Base-by-base conservation (phyloP, 2,329 filamentous ascomycete genomes). In the Ilyonectria mors-panacis region DNA sequence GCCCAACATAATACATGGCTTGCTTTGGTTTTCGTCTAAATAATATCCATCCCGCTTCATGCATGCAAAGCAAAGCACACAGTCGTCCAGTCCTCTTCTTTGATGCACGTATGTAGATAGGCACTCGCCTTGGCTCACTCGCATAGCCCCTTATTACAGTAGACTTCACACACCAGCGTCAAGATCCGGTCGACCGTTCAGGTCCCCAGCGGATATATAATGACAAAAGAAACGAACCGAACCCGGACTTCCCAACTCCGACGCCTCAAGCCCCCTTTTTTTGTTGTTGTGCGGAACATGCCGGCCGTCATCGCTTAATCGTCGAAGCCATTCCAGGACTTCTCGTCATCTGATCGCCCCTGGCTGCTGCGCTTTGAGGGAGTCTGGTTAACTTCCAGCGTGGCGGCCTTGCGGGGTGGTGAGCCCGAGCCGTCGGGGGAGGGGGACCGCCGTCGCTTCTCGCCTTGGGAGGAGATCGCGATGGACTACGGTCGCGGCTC, bases 291-390 rank as follows among this genome's bases (percentile, higher is more conserved):
- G 21, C 42, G 23, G 12, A 26, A 26, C 8, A 10, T 15, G 48
- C 19, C 13, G 48, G 10, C 42, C 44, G 54, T 28, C 15, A 6
- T 26, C 12, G 10, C 54, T 77, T 71, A 83, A 68, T 83, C 80
- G 23, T 81, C 75, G 60, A 83, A 83, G 5, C 81, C 82, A 59
- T 83, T 82, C 81, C 81, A 83, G 9, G 82, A 82, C 69, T 81
- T 81, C 65, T 83, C 81, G 51, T 81, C 80, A n/a, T 83, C 80
- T 15, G 77, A 78, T 15, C 71, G 71, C n/a, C 63, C 63, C 26
- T 68, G 57, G 56, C 51, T 69, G 45, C 57, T 62, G 17, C 67
- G 57, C 50, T 67, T 70, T 15, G 50, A 35, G 2, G 68, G 59
- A 28, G 68, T 62, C 21, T 65, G 59, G 50, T 70, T 69, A 19